Conservation (phyloP, 2,329 filamentous ascomycete genomes). For the Aureobasidium sp. region DNA sequence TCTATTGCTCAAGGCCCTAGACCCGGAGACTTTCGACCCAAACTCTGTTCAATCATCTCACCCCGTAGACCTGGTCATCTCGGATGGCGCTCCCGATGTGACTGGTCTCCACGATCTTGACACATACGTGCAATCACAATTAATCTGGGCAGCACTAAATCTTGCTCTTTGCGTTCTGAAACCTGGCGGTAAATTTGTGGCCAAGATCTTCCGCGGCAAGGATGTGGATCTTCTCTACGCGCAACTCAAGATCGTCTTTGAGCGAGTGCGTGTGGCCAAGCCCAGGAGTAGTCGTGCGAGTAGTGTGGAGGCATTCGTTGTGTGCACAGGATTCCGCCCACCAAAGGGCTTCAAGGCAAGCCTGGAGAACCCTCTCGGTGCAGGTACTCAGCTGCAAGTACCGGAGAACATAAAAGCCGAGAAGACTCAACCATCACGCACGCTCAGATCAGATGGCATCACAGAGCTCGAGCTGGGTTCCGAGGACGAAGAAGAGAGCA, state of each 20-base stretch:
- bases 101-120: constrained; percentile 95
- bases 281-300: constrained; percentile 90
- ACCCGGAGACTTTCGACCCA: constrained; percentile 50
- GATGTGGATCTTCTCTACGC: constrained; percentile 95
- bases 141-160: constrained; percentile 89
- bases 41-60: constrained; percentile 47
- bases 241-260: constrained; percentile 87
- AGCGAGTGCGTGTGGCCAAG: constrained; percentile 82
- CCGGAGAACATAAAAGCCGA: constrained; percentile 4
- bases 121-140: constrained; percentile 94
- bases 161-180: constrained; percentile 86
- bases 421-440: constrained; percentile 21
- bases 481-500: constrained; percentile 33
- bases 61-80: constrained; percentile 87
- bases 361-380: constrained; percentile 65
- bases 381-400: constrained; percentile 45
- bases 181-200: constrained; percentile 91
- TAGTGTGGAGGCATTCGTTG: constrained; percentile 93
- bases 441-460: constrained; percentile 37
- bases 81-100: constrained; percentile 91
- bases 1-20: constrained; percentile 74
- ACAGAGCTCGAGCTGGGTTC: constrained; percentile 39
- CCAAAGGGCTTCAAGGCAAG: constrained; percentile 68
- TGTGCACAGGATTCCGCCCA: constrained; percentile 82
- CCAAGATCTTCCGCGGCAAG: constrained; percentile 91